These are phyloP conservation scores for Penicillium aurantiogriseum DNA, from an alignment of 2,329 filamentous ascomycete genomes.

Conservation along the genomic window DNA sequence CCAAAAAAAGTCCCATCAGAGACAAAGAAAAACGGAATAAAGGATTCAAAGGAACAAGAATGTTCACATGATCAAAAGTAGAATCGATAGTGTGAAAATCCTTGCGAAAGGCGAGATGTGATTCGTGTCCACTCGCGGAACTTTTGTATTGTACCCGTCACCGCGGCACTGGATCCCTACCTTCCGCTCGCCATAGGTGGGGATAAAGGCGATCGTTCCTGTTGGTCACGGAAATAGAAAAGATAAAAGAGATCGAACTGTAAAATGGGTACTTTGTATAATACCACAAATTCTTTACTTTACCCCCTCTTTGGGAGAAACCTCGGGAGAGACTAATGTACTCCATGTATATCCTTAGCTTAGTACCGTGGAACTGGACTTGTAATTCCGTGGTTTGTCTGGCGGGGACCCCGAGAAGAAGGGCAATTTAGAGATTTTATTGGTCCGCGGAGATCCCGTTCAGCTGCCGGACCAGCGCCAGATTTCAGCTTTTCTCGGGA, in stretches of 20 bases:
- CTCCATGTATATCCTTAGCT: constrained; percentile 12
- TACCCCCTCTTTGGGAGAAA: neutral
- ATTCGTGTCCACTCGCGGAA: constrained; percentile 11
- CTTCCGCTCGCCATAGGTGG: constrained; percentile 31
- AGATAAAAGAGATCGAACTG: neutral
- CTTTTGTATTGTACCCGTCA: constrained; percentile 32
- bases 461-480: constrained; percentile 9
- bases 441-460: constrained; percentile 22
- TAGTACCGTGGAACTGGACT: constrained; percentile 12
- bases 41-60: neutral
- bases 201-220: constrained; percentile 19
- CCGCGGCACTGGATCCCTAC: constrained; percentile 37
- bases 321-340: neutral
- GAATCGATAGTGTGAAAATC: constrained; percentile 26
- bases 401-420: constrained; percentile 2
- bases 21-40: constrained; percentile 1
- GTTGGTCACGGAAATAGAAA: constrained; percentile 16
- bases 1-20: neutral
- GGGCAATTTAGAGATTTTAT: constrained; percentile 2
- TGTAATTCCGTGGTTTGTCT: constrained; percentile 11
- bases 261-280: neutral
- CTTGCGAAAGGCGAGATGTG: constrained; percentile 13
- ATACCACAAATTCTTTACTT: neutral
- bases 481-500: neutral
- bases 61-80: constrained; percentile 23